These are phyloP conservation scores for Candida berthetii DNA, from an alignment of 805 yeast species.

Conservation along the genomic window DNA sequence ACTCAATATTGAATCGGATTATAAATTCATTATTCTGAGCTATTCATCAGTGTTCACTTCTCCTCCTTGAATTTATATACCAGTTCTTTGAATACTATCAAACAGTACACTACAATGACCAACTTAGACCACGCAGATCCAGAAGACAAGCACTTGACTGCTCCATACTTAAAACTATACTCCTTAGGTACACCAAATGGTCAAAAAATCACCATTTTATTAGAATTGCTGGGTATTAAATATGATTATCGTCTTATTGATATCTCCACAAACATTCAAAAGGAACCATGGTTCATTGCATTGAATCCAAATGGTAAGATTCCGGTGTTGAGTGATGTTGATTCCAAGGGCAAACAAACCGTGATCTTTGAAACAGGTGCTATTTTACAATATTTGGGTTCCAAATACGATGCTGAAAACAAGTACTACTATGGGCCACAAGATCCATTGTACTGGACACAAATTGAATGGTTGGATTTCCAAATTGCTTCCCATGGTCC, in stretches of 20 bases:
- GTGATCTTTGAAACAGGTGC: conserved; percentile 57
- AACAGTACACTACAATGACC: too few species aligned
- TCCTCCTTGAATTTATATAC: too few species aligned
- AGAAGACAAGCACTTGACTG: conserved; percentile 18
- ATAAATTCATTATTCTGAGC: too few species aligned
- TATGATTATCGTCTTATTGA: conserved; percentile 34
- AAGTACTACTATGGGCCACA: conserved; percentile 30
- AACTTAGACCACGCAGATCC: conserved; percentile 20
- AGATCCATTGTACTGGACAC: conserved; percentile 41
- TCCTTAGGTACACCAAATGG: conserved; percentile 38
- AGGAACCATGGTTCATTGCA: conserved; percentile 49
- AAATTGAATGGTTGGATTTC: conserved; percentile 47
- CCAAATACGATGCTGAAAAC: conserved; percentile 50
- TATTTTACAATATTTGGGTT: conserved; percentile 51
- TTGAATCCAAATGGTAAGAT: conserved; percentile 60
- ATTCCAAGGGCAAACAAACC: conserved; percentile 31
- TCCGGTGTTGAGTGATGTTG: conserved; percentile 42
- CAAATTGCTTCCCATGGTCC: conserved; percentile 59
- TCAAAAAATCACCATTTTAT: conserved; percentile 27
- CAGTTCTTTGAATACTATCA: too few species aligned
- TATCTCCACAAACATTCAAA: conserved; percentile 37
- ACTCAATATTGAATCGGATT: too few species aligned
- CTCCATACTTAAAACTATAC: conserved; percentile 40
- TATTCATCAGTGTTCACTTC: too few species aligned
- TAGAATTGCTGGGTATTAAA: conserved; percentile 24